A percentile compares a stretch with the other conserved stretches of the same genome.
Evolutionary conservation across 192 early-diverging fungal genomes (phyloP).

Genomic region (Coemansia aciculifera): DNA sequence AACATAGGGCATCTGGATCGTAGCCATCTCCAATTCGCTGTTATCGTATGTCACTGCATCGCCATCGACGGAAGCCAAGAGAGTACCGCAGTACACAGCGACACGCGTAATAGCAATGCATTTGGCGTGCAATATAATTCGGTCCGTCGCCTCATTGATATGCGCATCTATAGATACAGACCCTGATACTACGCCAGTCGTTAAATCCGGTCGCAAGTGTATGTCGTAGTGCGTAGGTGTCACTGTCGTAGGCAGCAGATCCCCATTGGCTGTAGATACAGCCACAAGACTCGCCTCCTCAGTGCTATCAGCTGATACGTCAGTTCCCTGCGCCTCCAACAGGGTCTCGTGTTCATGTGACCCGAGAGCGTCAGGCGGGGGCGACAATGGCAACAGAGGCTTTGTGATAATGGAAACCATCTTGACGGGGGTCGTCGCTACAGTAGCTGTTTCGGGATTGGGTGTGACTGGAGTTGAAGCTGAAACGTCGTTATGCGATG

Average conservation of each 20-base stretch:
- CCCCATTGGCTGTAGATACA: neutral
- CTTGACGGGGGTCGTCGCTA: neutral
- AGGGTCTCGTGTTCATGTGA: neutral
- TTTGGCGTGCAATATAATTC: conserved; percentile 64
- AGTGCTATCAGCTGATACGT: neutral
- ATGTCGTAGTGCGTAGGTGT: conserved; percentile 81
- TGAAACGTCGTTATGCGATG: neutral
- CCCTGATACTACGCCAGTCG: conserved; percentile 72
- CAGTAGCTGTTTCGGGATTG: neutral
- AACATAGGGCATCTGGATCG: conserved; percentile 25
- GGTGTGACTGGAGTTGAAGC: neutral
- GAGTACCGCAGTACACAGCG: neutral
- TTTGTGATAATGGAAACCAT: neutral
- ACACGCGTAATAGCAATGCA: conserved; percentile 57
- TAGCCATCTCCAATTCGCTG: conserved; percentile 45
- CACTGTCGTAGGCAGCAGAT: conserved; percentile 74
- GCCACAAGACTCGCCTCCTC: neutral
- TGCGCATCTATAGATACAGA: conserved; percentile 61
- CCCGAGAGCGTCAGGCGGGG: neutral
- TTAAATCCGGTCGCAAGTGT: conserved; percentile 73
- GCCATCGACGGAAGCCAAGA: neutral
- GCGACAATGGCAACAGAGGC: neutral
- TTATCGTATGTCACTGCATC: conserved; percentile 13
- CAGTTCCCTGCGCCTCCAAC: neutral
- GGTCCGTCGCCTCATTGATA: conserved; percentile 56